Base-by-base conservation (phyloP, 345 rosid species). In the Linum lewisii region DNA sequence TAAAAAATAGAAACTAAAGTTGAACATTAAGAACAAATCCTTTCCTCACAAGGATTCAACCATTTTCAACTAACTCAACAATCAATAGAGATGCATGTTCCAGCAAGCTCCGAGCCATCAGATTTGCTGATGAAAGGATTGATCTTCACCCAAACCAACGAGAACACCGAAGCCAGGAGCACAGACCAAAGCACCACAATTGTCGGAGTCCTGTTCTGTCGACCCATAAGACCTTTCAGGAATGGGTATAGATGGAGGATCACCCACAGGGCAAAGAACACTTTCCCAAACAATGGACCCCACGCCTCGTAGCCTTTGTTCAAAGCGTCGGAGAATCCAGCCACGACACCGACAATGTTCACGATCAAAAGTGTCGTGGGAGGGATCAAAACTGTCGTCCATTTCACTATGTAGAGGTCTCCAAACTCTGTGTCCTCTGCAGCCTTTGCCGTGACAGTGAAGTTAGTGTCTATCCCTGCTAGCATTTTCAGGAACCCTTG, bases 161-260 rank as follows among this genome's bases (percentile, higher is more conserved):
- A 89, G 76, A 93, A 93, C 59, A 93, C 97, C 15, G 95, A 93
- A 57, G 97, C 97, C 74, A 93, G 70, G 42, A 89, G 68, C 69
- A 89, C 86, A n/a, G 97, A 93, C 99, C 97, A 89, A 18, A 93
- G 82, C 14, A 93, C 74, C 66, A 93, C 95, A 59, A 93, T 87
- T 62, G 99, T 93, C 1, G 97, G 99, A 15, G 95, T 89, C 72
- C 97, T 69, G 79, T 93, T 89, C 68, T 93, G 99, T 67, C 94
- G 82, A 25, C 99, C 97, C 99, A 93, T 88, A n/a, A 93, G 91
- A 79, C 99, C 99, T 70, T 93, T 87, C 29, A 93, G 94, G 88
- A 93, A 89, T 37, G 99, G 97, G 77, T 93, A 89, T 57, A 93
- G 88, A 87, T 89, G 97, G 57, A 88, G 79, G 64, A 93, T 85